Conservation (phyloP, 805 yeast genomes). For the Wickerhamiella sorbophila region DNA sequence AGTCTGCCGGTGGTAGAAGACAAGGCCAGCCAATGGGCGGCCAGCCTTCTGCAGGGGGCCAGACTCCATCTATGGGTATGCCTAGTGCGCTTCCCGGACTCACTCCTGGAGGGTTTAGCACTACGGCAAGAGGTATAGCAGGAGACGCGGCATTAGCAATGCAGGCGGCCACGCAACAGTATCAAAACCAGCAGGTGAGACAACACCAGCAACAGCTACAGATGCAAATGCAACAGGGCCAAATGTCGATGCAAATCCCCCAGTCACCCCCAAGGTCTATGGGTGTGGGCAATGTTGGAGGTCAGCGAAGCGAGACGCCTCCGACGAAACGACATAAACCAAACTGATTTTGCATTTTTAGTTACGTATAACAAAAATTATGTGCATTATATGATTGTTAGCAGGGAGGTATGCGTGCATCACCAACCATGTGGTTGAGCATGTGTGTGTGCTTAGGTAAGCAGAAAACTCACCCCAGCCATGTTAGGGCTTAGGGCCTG, state of each 20-base stretch:
- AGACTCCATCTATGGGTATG: neutral
- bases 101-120: neutral
- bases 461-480: too few species aligned
- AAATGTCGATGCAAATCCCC: neutral
- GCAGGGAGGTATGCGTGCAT: too few species aligned
- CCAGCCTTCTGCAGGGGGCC: conserved; percentile 13
- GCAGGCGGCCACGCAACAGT: conserved; percentile 1
- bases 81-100: conserved; percentile 2
- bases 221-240: conserved; percentile 4
- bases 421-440: too few species aligned
- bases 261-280: neutral
- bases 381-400: too few species aligned
- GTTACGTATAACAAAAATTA: neutral
- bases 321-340: neutral
- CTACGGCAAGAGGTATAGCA: neutral
- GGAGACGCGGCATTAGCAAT: neutral
- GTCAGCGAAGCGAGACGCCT: too few species aligned
- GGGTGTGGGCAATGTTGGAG: neutral
- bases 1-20: conserved; percentile 2
- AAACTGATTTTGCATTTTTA: neutral
- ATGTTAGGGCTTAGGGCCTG: conserved; percentile 3
- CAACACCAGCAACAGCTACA: conserved; percentile 5
- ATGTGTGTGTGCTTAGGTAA: too few species aligned
- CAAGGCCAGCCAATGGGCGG: conserved; percentile 8
- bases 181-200: conserved; percentile 5